Base-by-base conservation (phyloP, 2,329 filamentous ascomycete genomes). In the Cryphonectria parasitica region DNA sequence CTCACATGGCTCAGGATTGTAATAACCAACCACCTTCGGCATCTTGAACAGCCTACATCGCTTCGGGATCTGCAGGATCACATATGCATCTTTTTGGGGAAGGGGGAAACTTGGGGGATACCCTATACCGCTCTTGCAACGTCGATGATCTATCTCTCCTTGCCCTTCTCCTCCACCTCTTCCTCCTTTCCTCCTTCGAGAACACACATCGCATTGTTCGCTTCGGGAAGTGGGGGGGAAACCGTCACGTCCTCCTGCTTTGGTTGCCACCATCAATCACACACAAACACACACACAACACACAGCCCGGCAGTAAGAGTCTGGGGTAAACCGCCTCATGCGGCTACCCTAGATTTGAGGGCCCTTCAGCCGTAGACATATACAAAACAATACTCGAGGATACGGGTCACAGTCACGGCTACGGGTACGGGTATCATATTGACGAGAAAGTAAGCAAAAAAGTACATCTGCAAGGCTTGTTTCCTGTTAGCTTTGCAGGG, bases 321-420 rank as follows among this genome's bases (percentile, higher is more conserved):
- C 54, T 58, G 54, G 54, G 54, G 54, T 49, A 49, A 49, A 34
- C 54, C 54, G 54, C 54, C 54, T 34, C 54, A 8, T 58, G 28
- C 54, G 54, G 54, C 17, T 8, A 58, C 31, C 54, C 54, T 31
- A 31, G 25, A 31, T 58, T 15, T n/a, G 25, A 31, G 6, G 54
- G 25, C 22, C 19, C 45, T n/a, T 31, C 54, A 25, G 8, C 54
- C n/a, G 11, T 49, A 49, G 22, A n/a, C 22, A 7, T n/a, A 49
- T 11, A n/a, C 19, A 2, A 49, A 49, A 49, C 7, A 49, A 49
- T 49, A 49, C 17, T 22, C 22, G 45, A 10, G 22, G 22, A 2
- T 11, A 49, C 45, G 8, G 45, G 6, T n/a, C 45, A 49, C 19
- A 19, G 45, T n/a, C 10, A 49, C 45, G 45, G 45, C 45, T 49